phyloP scores from a whole-genome alignment of 2,329 filamentous ascomycete species.

The Ceratocystis cubensis region DNA sequence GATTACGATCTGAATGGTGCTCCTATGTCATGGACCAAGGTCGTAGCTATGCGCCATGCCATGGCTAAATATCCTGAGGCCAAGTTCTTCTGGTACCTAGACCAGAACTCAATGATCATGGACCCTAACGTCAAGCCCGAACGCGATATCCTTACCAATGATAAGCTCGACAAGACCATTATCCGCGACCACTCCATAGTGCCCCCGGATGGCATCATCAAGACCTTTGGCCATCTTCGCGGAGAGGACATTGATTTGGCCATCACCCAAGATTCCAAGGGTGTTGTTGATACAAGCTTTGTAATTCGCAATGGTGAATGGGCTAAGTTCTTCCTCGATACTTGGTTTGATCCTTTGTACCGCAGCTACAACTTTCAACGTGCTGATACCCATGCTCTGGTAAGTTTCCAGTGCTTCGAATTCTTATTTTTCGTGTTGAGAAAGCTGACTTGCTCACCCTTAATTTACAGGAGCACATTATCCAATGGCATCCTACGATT shows the following conservation, averaged over 20 bases:
- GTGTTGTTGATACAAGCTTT: conserved; percentile 64
- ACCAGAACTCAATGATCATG: conserved; percentile 79
- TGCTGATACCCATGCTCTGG: conserved; percentile 81
- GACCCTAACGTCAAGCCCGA: conserved; percentile 59
- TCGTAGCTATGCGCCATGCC: conserved; percentile 81
- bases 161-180: conserved; percentile 64
- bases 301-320: conserved; percentile 75
- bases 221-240: conserved; percentile 74
- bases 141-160: conserved; percentile 54
- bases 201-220: conserved; percentile 92
- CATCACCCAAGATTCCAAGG: conserved; percentile 71
- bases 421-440: not conserved
- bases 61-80: conserved; percentile 66
- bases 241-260: conserved; percentile 69
- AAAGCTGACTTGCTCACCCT: not conserved
- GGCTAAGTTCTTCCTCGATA: conserved; percentile 84
- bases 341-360: conserved; percentile 93
- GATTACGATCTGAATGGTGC: conserved; percentile 59
- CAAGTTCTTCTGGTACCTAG: conserved; percentile 77
- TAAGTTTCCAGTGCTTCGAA: conserved; percentile 32
- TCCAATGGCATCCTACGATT: conserved; percentile 95
- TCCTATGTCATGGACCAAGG: conserved; percentile 56
- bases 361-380: conserved; percentile 93
- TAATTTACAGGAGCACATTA: conserved; percentile 57
- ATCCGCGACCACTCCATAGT: conserved; percentile 76